A percentile compares a stretch with the other conserved stretches of the same genome.
phyloP scores from a whole-genome alignment of 768 basidiomycete species.

The Tricholoma sp. region DNA sequence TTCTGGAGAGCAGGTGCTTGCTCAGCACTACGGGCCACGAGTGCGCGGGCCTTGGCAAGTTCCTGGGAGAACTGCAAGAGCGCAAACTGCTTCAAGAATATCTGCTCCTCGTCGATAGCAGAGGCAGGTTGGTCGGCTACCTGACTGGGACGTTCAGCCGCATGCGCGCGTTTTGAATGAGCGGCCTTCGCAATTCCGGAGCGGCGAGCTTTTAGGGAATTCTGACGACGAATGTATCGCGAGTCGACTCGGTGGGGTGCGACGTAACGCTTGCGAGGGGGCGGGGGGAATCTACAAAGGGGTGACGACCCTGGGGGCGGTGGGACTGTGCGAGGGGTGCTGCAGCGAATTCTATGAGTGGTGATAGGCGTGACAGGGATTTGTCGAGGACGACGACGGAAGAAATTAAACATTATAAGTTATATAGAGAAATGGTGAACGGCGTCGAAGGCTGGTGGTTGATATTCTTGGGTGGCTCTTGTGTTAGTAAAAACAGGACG shows the following conservation, averaged over 20 bases:
- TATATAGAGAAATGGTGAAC: neutral
- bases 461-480: neutral
- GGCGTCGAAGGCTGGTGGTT: neutral
- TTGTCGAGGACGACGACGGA: neutral
- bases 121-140: neutral
- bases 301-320: neutral
- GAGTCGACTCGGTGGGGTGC: neutral
- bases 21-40: conserved; percentile 24
- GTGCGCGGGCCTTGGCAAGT: conserved; percentile 5
- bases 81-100: conserved; percentile 1
- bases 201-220: neutral
- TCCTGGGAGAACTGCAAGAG: neutral
- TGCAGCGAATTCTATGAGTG: neutral
- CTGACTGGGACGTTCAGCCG: neutral
- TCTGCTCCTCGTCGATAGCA: neutral
- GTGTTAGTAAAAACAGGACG: neutral
- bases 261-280: neutral
- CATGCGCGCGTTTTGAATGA: neutral
- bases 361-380: neutral
- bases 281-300: neutral
- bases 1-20: neutral
- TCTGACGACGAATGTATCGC: neutral
- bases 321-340: neutral
- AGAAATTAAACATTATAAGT: conserved; percentile 1
- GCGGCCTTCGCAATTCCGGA: neutral